Base-by-base conservation (phyloP, 805 yeast species). In the Nakazawaea ishiwadae region DNA sequence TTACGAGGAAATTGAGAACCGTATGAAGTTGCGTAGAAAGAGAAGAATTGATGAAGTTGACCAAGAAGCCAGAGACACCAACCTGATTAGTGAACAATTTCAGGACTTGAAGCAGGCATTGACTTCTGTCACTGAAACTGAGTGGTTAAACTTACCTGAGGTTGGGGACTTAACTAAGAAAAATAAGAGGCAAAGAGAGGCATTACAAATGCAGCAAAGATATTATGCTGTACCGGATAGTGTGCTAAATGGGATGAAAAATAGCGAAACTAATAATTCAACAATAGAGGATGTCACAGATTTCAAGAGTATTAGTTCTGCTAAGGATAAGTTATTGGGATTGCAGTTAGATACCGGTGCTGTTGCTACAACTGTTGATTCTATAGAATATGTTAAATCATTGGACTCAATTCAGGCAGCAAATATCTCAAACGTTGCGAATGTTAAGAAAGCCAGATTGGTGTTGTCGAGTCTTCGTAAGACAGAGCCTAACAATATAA, bases 131-230 rank as follows among this genome's bases (percentile, higher is more conserved):
- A 67, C 84, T 3, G 74, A 67, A 16, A 84, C 77, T 3, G 81
- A 90, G 52, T 91, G 99, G 99, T 69, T 73, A 4, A 71, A 67
- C 46, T 54, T 91, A 3, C 98, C 98, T 0, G 96, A 88, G 48
- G 93, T 87, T 1, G 84, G 88, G 1, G 98, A 91, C 59, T 66
- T 86, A 52, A 93, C 99, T 0, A 73, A 79, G 52, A 68, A 77
- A 44, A 88, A 88, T 59, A 87, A 89, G 50, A 64, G 98, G 42
- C 65, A 73, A 37, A 65, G 96, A 40, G 58, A 78, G 33, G 69
- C 79, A 40, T 73, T 75, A 35, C 83, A 81, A 52, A 71, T 67
- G 50, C 75, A 76, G 44, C 79, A 81, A 48, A 65, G 96, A 45
- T 77, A 75, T 31, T 91, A 88, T 56, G 88, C 96, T 8, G 85